These are phyloP conservation scores for Tephrocybe sp. DNA, from an alignment of 768 basidiomycete species.

Conservation along the genomic window DNA sequence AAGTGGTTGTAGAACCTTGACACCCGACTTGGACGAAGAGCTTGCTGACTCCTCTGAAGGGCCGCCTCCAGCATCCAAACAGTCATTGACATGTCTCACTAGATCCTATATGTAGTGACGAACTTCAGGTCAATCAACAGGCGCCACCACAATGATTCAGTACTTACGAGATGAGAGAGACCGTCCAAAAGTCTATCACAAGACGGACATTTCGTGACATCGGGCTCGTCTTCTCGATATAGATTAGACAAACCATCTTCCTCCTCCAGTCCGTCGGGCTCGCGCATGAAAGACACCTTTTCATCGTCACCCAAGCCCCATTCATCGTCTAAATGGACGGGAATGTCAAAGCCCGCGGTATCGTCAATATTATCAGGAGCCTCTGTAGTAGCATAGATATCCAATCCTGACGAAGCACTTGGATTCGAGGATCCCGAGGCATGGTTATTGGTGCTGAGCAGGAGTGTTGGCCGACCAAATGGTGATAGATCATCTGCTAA, in stretches of 20 bases:
- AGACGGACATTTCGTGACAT: slow-evolving; percentile 19
- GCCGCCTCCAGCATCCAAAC: slow-evolving; percentile 34
- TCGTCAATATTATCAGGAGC: background rate
- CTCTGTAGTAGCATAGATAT: too few species aligned
- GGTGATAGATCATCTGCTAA: slow-evolving; percentile 4
- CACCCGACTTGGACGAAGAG: background rate
- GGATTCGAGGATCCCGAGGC: slow-evolving; percentile 1
- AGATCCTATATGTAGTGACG: too few species aligned
- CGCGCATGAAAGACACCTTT: slow-evolving; percentile 15
- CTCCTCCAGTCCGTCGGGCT: slow-evolving; percentile 24
- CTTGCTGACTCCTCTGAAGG: background rate
- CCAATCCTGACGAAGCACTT: slow-evolving; percentile 7
- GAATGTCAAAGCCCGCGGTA: slow-evolving; percentile 27
- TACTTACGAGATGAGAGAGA: slow-evolving; percentile 18
- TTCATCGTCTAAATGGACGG: slow-evolving; percentile 38
- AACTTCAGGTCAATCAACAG: background rate
- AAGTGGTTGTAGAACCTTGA: slow-evolving; percentile 7
- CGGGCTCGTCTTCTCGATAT: slow-evolving; percentile 3
- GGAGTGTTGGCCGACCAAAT: slow-evolving; percentile 19
- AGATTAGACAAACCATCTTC: slow-evolving; percentile 16
- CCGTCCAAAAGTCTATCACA: slow-evolving; percentile 24
- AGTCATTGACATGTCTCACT: slow-evolving; percentile 54
- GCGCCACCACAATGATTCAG: background rate
- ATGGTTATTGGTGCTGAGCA: slow-evolving; percentile 11
- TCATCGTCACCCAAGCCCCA: slow-evolving; percentile 80